These are phyloP conservation scores for Lonicera japonica DNA, from an alignment of 129 eudicot species.

Conservation along the genomic window DNA sequence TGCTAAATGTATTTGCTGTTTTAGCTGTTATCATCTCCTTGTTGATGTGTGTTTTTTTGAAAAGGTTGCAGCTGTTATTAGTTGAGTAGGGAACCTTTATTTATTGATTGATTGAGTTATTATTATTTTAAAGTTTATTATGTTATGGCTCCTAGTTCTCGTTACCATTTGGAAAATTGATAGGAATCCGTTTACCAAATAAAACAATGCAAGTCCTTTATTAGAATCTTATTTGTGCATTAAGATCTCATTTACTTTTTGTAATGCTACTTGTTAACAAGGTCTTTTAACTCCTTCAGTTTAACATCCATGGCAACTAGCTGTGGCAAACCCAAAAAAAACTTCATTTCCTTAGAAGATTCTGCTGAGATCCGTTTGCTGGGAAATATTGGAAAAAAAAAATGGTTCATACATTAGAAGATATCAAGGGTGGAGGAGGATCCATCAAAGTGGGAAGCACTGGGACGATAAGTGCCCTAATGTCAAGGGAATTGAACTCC, in stretches of 20 bases:
- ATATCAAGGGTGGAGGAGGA: constrained; percentile 83
- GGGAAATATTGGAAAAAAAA: constrained; percentile 18
- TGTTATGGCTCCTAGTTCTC: neutral
- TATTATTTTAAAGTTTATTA: too few species aligned
- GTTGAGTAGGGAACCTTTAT: neutral
- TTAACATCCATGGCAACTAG: neutral
- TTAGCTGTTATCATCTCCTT: too few species aligned
- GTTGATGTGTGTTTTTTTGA: too few species aligned
- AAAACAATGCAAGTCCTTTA: too few species aligned
- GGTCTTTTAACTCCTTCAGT: neutral
- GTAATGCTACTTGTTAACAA: neutral
- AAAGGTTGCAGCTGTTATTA: neutral
- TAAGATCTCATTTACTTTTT: neutral
- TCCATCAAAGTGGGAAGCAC: constrained; percentile 79
- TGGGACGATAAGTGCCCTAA: constrained; percentile 75
- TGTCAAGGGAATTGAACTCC: constrained; percentile 66
- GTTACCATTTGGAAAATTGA: neutral
- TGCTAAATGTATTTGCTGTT: too few species aligned
- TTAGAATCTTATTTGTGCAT: too few species aligned
- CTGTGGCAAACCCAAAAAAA: neutral
- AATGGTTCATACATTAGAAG: constrained; percentile 70
- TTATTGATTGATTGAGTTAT: neutral
- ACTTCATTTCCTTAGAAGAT: neutral
- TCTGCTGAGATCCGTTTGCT: neutral
- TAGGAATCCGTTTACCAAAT: neutral